A percentile compares a stretch with the other conserved stretches of the same genome.
phyloP scores from a whole-genome alignment of 805 yeast genomes.

The Candida schatavii region DNA sequence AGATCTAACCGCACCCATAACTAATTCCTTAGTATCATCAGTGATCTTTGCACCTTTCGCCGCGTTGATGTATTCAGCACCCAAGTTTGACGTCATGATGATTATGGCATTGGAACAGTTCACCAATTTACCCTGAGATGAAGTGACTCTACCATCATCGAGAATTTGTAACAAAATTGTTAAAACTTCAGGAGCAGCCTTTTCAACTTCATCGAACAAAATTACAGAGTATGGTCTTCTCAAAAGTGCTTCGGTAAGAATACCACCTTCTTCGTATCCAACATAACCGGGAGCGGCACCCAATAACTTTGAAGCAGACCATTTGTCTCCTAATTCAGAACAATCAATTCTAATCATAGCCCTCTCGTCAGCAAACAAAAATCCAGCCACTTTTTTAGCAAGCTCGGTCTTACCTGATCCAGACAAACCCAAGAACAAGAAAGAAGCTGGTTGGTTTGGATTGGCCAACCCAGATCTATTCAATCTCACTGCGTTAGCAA shows the following conservation, averaged over 20 bases:
- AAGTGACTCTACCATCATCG: slow-evolving; percentile 95
- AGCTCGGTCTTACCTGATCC: slow-evolving; percentile 99
- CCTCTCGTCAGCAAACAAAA: slow-evolving; percentile 91
- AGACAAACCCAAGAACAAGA: slow-evolving; percentile 89
- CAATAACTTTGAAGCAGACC: slow-evolving; percentile 89
- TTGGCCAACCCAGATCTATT: slow-evolving; percentile 93
- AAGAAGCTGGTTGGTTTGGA: slow-evolving; percentile 95
- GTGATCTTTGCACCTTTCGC: slow-evolving; percentile 64
- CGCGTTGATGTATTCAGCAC: slow-evolving; percentile 83
- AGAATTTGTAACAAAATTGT: slow-evolving; percentile 88
- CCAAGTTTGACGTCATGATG: slow-evolving; percentile 96
- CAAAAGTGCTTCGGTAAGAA: slow-evolving; percentile 86
- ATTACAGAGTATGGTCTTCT: slow-evolving; percentile 96
- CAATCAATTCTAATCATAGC: slow-evolving; percentile 98
- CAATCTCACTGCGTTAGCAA: slow-evolving; percentile 89
- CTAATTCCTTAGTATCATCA: slow-evolving; percentile 67
- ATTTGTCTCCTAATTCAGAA: slow-evolving; percentile 92
- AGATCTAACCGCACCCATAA: slow-evolving; percentile 76
- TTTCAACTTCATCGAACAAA: slow-evolving; percentile 95
- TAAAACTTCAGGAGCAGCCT: slow-evolving; percentile 97
- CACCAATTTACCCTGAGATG: slow-evolving; percentile 90
- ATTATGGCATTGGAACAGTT: slow-evolving; percentile 90
- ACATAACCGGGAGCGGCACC: slow-evolving; percentile 97
- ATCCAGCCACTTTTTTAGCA: slow-evolving; percentile 95
- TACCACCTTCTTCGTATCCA: slow-evolving; percentile 97